Percentiles rank a stretch among this genome's conserved stretches.
phyloP scores from a whole-genome alignment of 345 rosid species.

The Hypericum androsaemum region DNA sequence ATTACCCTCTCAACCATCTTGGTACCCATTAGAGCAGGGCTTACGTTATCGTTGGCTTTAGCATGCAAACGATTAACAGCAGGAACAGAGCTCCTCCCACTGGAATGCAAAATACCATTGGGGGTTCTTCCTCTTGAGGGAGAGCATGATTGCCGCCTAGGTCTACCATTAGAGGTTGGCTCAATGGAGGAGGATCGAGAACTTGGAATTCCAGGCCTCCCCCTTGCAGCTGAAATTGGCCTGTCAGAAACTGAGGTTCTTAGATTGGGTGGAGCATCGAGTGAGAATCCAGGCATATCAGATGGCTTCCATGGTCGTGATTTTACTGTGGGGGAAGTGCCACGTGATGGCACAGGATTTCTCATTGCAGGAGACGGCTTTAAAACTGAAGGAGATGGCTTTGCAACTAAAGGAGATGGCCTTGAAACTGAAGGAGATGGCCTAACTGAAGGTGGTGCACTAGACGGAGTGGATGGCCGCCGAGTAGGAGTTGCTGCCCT shows the following conservation, averaged over 20 bases:
- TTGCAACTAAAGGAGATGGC: conserved; percentile 27
- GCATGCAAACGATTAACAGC: conserved; percentile 58
- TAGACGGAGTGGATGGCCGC: conserved; percentile 50
- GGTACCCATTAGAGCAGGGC: conserved; percentile 77
- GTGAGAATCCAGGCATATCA: conserved; percentile 96
- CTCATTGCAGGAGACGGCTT: conserved; percentile 28
- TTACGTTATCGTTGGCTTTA: conserved; percentile 59
- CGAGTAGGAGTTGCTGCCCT: conserved; percentile 91
- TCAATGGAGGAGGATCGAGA: conserved; percentile 81
- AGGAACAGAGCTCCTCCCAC: conserved; percentile 83
- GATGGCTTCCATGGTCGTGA: conserved; percentile 96
- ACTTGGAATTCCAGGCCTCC: conserved; percentile 92
- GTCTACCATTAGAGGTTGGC: conserved; percentile 57
- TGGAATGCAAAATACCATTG: conserved; percentile 41
- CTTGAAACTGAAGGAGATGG: conserved; percentile 35
- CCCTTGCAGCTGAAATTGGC: conserved; percentile 87
- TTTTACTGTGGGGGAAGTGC: conserved; percentile 63
- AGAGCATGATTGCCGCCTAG: conserved; percentile 87
- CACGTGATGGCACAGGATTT: conserved; percentile 56
- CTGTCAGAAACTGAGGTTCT: conserved; percentile 81
- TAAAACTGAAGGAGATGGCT: conserved; percentile 33
- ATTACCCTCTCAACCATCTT: conserved; percentile 96
- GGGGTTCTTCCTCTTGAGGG: conserved; percentile 82
- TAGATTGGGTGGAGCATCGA: conserved; percentile 92
- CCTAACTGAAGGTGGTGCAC: conserved; percentile 41